Base-by-base conservation (phyloP, 2,329 filamentous ascomycete species). In the Monilinia fructicola region DNA sequence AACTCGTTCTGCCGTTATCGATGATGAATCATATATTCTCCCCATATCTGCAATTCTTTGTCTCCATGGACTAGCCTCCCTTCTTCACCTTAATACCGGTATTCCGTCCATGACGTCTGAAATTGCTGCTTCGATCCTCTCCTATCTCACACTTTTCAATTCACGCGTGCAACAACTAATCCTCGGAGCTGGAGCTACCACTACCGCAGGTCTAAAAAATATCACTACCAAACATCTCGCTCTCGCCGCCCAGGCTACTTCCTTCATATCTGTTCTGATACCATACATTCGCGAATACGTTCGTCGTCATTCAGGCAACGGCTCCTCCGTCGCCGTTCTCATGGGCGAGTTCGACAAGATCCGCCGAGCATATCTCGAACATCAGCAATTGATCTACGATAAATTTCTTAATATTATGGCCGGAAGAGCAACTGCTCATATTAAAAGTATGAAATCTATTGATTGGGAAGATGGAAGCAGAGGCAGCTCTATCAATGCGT, bases 201-300 rank as follows among this genome's bases (percentile, higher is more conserved):
- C 87, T 46, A 93, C 90, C 31, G 95, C 93, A 1, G 94, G 94
- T 0, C 82, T 99, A 26, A 97, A 93, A 77, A 97, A 97, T 74
- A 99, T 99, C 76, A 97, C 92, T 0, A 97, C 95, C 0, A 95
- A 95, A 73, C 94, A 99, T 78, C 85, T 99, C 1, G 93, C 95
- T 0, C 86, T 98, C 23, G 93, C 95, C 2, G 93, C 91, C 0
- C 94, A 97, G 77, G 91, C 93, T 0, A 80, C 98, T 26, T 90
- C 90, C 54, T 97, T 99, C 76, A 87, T 96, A 55, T 90, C 93
- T 31, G 88, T 92, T 0, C 82, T 98, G 1, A 89, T 97, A 5
- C 94, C 95, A 0, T 93, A 98, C 75, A 85, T 97, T 38, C 88
- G 94, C 54, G 95, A 98, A 78, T 97, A 96, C 72, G 87, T 96